phyloP scores from a whole-genome alignment of 164 flowering plant species.

The Macadamia tetraphylla region DNA sequence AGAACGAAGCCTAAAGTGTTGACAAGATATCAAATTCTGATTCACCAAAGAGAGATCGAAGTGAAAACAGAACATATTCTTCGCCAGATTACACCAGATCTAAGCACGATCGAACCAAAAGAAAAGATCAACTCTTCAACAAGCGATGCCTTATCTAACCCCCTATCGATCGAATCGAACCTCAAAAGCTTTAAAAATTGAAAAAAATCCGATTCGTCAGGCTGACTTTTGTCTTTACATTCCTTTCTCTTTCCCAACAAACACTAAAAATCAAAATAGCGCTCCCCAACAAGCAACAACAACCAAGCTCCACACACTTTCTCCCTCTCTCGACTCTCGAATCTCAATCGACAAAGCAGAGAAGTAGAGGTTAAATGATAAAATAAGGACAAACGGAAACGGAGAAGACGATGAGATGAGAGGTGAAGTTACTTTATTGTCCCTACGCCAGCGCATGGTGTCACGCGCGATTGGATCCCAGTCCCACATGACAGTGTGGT shows the following conservation, averaged over 20 bases:
- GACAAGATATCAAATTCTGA: constrained; percentile 2
- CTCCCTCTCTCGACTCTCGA: no score
- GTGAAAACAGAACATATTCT: constrained; percentile 3
- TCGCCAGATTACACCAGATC: constrained; percentile 1
- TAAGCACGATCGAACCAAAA: background rate
- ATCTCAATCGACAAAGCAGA: no score
- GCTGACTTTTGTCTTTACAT: background rate
- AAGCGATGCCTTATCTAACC: background rate
- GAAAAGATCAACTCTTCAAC: background rate
- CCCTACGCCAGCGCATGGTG: no score
- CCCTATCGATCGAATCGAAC: constrained; percentile 2
- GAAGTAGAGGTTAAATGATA: no score
- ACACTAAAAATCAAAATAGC: background rate
- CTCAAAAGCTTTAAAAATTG: background rate
- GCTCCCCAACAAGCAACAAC: background rate
- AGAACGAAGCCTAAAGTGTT: background rate
- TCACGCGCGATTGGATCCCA: no score
- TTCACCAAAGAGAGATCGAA: background rate
- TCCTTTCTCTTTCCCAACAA: background rate
- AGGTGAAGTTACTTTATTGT: no score
- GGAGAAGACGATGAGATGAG: no score
- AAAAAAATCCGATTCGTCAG: background rate
- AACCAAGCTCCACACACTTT: background rate
- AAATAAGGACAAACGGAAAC: no score
- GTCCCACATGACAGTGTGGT: no score